Evolutionary conservation across 345 rosid genomes (phyloP), one percentile per base, ranked within the genome.

Genomic region (Gossypium bickii): DNA sequence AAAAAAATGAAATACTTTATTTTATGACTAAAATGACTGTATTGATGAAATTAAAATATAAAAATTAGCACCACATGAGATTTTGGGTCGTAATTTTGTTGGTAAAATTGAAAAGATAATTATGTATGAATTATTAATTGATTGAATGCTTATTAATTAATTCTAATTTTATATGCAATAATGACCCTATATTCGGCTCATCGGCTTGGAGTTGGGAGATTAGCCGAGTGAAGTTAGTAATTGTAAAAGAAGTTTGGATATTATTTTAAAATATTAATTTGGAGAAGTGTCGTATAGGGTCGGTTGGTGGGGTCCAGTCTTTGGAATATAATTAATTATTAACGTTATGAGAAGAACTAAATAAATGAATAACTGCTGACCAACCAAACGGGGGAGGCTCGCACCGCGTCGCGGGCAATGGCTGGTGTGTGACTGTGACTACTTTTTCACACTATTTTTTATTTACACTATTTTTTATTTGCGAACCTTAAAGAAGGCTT

Each of bases 361-460:
- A 58, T 9, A 53, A 7, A 52, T 52, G 16, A 67, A 18, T 75
- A 70, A 72, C 18, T 68, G 79, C 77, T 63, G 86, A 75, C 86
- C 86, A 78, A 82, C 90, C 90, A 89, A 86, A 85, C 80, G 81
- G 86, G 80, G 80, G 38, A 74, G 76, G 74, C 68, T 69, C 87
- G 86, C 83, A 84, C 41, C 7, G 24, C 58, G 58, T 70, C 86
- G 88, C 85, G 85, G 84, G 91, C 82, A 12, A 9, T 77, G 77
- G 85, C 84, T 71, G 85, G 76, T 72, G 79, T 65, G 29, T 61
- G 77, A 29, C 7, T 41, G 60, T 53, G 58, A 53, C 58, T 7
- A 64, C 51, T 71, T 51, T 58, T 41, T 43, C 44, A 79, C 38
- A 77, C 12, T 81, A 0, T 22, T 22, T 22, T 22, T 22, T 22